A percentile compares a stretch with the other conserved stretches of the same genome.
phyloP scores from a whole-genome alignment of 345 rosid genomes.

The Orychophragmus violaceus region DNA sequence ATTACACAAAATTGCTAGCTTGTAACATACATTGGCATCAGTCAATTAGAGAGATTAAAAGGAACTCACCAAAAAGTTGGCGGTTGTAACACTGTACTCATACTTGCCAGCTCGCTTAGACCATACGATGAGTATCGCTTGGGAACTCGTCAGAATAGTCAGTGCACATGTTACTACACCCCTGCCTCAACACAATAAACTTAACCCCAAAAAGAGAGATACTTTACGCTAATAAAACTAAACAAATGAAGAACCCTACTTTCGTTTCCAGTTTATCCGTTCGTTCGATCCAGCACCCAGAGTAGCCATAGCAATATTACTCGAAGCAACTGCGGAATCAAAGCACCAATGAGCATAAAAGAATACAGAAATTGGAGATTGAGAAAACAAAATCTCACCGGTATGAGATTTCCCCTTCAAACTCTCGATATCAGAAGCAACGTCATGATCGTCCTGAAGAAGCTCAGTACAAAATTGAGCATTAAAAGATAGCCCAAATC shows the following conservation, averaged over 20 bases:
- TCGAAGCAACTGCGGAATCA: conserved; percentile 34
- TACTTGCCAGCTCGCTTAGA: conserved; percentile 98
- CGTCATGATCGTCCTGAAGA: conserved; percentile 27
- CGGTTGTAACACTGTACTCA: conserved; percentile 94
- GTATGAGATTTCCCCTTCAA: conserved; percentile 29
- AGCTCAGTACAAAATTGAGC: background rate
- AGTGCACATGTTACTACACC: conserved; percentile 72
- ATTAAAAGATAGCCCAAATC: background rate
- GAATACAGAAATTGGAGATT: background rate
- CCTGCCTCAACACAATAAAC: conserved; percentile 30
- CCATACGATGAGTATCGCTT: conserved; percentile 96
- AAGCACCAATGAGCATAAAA: conserved; percentile 9
- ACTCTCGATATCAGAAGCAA: conserved; percentile 26
- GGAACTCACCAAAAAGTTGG: conserved; percentile 75
- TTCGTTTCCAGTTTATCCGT: conserved; percentile 65
- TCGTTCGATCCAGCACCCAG: conserved; percentile 38
- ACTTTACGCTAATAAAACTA: background rate
- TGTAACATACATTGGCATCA: background rate
- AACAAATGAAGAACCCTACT: conserved; percentile 35
- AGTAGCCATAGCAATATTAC: conserved; percentile 36
- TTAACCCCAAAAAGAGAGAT: too few relatives aligned
- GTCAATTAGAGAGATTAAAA: background rate
- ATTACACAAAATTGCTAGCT: background rate
- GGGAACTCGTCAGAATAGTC: conserved; percentile 89
- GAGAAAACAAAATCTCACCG: background rate